Evolutionary conservation across 257 asterid species (phyloP).

Genomic region (Nicotiana obtusifolia): DNA sequence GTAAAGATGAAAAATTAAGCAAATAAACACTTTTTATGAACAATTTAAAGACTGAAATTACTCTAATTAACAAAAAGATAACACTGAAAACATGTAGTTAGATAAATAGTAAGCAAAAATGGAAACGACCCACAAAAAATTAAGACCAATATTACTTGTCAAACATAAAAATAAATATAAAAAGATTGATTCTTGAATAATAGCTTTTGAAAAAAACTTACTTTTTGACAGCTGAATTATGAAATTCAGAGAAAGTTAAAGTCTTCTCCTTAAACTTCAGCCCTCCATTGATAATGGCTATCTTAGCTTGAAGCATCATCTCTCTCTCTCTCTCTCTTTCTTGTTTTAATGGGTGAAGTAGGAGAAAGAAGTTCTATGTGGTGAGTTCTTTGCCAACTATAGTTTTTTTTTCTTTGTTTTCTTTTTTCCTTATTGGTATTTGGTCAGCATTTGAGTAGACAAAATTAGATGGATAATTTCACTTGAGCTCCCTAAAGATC

Average conservation of each 20-base stretch:
- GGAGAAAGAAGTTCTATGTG: neutral
- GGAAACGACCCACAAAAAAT: neutral
- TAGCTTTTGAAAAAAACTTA: slow-evolving; percentile 7
- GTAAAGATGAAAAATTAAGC: neutral
- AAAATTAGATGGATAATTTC: neutral
- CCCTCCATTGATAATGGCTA: slow-evolving; percentile 32
- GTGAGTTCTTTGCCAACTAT: neutral
- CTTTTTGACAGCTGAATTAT: slow-evolving; percentile 36
- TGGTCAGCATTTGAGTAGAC: neutral
- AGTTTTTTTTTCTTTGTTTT: neutral
- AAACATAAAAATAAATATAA: neutral
- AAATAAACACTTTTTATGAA: neutral
- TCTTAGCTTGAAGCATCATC: slow-evolving; percentile 39
- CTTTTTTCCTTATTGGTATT: neutral
- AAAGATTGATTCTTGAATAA: neutral
- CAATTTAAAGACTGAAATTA: neutral
- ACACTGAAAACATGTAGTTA: neutral
- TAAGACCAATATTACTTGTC: neutral
- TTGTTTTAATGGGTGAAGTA: neutral
- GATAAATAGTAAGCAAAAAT: neutral
- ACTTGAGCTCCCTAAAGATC: neutral
- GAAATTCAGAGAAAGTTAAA: slow-evolving; percentile 25
- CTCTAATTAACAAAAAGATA: neutral
- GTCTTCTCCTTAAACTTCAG: slow-evolving; percentile 21
- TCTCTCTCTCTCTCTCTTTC: neutral